Evolutionary conservation across 257 asterid genomes (phyloP).

Genomic region (Solanum chiquidenum): DNA sequence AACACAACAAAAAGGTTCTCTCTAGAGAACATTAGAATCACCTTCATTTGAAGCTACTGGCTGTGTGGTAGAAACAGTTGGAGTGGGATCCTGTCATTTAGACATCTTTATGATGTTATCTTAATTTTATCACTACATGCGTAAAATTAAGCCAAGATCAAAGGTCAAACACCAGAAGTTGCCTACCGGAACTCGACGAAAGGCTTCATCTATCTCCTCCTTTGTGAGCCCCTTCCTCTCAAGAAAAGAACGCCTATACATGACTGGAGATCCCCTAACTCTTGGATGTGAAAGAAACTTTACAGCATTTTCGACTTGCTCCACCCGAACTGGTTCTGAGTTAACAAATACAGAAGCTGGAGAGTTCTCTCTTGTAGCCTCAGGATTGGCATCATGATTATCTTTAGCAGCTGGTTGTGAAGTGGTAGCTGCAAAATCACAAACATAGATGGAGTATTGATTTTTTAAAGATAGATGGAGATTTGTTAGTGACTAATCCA

Average conservation of each 20-base stretch:
- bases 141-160: not conserved
- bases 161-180: not conserved
- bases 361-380: constrained; percentile 41
- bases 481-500: not conserved
- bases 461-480: not conserved
- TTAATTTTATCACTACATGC: not conserved
- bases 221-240: constrained; percentile 96
- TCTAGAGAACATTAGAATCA: constrained; percentile 3
- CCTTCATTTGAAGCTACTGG: constrained; percentile 48
- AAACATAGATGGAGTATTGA: not conserved
- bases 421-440: constrained; percentile 16
- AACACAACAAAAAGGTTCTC: not conserved
- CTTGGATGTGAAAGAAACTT: constrained; percentile 97
- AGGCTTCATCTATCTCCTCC: constrained; percentile 99
- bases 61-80: constrained; percentile 43
- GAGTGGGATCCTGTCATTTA: constrained; percentile 55
- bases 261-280: constrained; percentile 88
- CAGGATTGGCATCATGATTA: constrained; percentile 25
- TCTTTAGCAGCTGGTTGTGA: constrained; percentile 22
- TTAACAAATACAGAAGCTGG: constrained; percentile 90
- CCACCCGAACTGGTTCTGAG: constrained; percentile 91
- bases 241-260: constrained; percentile 87
- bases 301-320: constrained; percentile 85
- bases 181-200: constrained; percentile 86
- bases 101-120: not conserved